Conservation (phyloP, 495 filamentous ascomycete species). For the Xylaria telfairii region DNA sequence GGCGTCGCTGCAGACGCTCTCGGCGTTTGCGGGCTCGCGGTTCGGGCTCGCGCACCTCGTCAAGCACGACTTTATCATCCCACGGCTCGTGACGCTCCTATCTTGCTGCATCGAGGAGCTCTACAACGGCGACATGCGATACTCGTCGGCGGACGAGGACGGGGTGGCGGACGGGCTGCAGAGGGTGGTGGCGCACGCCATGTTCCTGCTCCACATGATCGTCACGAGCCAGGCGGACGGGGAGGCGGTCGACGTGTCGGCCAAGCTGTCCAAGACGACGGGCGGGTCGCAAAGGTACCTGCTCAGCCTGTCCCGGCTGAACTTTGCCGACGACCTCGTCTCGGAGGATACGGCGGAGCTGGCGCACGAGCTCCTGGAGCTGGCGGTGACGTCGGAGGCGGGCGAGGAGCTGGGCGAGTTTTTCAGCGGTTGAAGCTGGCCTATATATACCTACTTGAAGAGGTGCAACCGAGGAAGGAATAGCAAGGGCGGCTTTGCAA, state of each 20-base stretch:
- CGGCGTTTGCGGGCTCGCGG: constrained; percentile 43
- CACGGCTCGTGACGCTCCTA: constrained; percentile 46
- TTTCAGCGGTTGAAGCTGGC: constrained; percentile 40
- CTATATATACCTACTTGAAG: neutral
- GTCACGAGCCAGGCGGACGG: constrained; percentile 46
- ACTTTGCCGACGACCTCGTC: constrained; percentile 53
- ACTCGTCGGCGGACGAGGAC: constrained; percentile 31
- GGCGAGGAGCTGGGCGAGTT: constrained; percentile 47
- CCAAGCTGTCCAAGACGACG: constrained; percentile 44
- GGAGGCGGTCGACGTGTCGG: constrained; percentile 41
- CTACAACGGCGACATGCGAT: constrained; percentile 48
- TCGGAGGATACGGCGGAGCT: constrained; percentile 55
- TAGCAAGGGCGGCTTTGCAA: neutral
- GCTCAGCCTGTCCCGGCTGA: constrained; percentile 50
- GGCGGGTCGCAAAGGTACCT: constrained; percentile 51
- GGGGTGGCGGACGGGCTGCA: constrained; percentile 31
- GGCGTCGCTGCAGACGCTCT: constrained; percentile 44
- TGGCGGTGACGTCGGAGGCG: constrained; percentile 53
- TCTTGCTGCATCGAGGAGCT: constrained; percentile 51
- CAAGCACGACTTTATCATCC: constrained; percentile 46
- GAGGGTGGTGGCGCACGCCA: constrained; percentile 35
- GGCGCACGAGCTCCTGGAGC: constrained; percentile 54
- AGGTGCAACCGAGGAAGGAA: neutral
- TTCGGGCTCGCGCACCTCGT: constrained; percentile 50
- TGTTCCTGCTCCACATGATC: constrained; percentile 49